These are phyloP conservation scores for Atalantia buxifolia DNA, from an alignment of 345 rosid genomes.

Conservation along the genomic window DNA sequence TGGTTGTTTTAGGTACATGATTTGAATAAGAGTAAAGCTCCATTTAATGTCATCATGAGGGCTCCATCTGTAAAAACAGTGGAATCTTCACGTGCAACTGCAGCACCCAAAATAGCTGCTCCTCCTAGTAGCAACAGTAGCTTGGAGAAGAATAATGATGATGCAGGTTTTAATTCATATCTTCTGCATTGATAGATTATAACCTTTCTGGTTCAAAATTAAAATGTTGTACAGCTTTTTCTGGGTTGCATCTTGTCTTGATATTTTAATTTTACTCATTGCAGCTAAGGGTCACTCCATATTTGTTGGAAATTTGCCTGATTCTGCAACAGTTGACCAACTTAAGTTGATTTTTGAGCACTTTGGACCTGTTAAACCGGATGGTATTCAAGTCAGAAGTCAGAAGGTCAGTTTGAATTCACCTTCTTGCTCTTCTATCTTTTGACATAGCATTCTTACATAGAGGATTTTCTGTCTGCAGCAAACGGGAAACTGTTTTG, in stretches of 20 bases:
- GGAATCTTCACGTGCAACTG: slow-evolving; percentile 16
- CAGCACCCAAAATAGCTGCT: slow-evolving; percentile 20
- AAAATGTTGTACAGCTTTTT: neutral
- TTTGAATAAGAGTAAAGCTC: slow-evolving; percentile 34
- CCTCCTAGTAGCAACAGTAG: slow-evolving; percentile 16
- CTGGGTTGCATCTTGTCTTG: neutral
- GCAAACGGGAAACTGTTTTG: slow-evolving; percentile 61
- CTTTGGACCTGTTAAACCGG: slow-evolving; percentile 51
- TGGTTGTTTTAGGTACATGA: slow-evolving; percentile 39
- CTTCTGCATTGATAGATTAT: neutral
- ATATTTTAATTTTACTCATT: slow-evolving; percentile 4
- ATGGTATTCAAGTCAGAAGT: slow-evolving; percentile 66
- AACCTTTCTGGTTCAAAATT: neutral
- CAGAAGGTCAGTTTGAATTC: slow-evolving; percentile 39
- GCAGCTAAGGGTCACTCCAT: slow-evolving; percentile 55
- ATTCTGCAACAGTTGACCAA: slow-evolving; percentile 46
- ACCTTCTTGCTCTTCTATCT: neutral
- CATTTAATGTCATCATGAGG: slow-evolving; percentile 33
- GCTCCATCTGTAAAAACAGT: slow-evolving; percentile 32
- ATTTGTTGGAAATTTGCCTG: slow-evolving; percentile 64
- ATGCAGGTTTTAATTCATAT: slow-evolving; percentile 30
- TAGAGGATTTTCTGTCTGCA: slow-evolving; percentile 18
- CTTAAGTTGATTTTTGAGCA: slow-evolving; percentile 36
- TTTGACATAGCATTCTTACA: neutral
- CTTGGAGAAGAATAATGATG: slow-evolving; percentile 31